Evolutionary conservation across 192 early-diverging fungal genomes (phyloP), one percentile per base, ranked within the genome.

Genomic region (Backusella tuberculispora): DNA sequence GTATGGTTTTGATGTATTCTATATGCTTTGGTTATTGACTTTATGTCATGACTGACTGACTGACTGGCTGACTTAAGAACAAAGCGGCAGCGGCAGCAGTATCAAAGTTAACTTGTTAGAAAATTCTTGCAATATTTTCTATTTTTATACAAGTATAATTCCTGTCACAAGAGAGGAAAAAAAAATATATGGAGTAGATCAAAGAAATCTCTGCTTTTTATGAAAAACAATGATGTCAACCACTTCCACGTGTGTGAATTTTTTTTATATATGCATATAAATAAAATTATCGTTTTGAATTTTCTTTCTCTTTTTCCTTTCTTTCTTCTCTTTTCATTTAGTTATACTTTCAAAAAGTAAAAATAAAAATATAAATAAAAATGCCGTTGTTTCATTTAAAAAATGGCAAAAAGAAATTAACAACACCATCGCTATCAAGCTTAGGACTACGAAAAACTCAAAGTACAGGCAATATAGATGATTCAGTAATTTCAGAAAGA

Each of bases 371-470:
- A 63, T n/a, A 13, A 63, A 34, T 13, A 34, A 47, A 46, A 29
- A 69, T 69, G 68, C 68, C 68, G 13, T 34, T 69, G 29, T 69
- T 69, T 69, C 43, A 43, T 47, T 47, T 69, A 47, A 69, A 69
- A 45, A 69, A 47, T 37, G 42, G 44, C 26, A 69, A 43, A 69
- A 69, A 47, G 15, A 69, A 21, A 47, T 17, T 46, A 17, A 26
- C 68, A 15, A 46, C 68, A 21, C 14, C 67, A 29, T 42, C 43
- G 5, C 44, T 66, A 13, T 26, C 34, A 66, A 66, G 34, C n/a
- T 38, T 34, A 19, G 38, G 34, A 19, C 13, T 66, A 47, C 9
- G 68, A 34, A 45, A 47, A 15, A 69, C 68, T 46, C 68, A 69
- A 34, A 46, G 42, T 13, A 47, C 68, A 47, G 45, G 45, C 6